Base-by-base conservation (phyloP, 768 basidiomycete genomes). In the Lepiota brunneoincarnata region DNA sequence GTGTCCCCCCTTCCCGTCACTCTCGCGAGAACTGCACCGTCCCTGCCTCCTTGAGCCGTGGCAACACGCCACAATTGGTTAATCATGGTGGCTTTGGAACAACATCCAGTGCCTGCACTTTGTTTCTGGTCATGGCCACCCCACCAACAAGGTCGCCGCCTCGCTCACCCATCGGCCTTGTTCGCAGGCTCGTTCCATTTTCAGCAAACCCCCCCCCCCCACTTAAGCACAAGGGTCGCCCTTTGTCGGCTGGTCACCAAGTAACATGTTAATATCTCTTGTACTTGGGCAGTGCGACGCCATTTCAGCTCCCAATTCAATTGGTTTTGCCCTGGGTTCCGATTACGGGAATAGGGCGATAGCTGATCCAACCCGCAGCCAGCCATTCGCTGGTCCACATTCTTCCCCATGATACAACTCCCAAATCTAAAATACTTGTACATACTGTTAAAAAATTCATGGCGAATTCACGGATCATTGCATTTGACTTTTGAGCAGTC, bases 381-480 rank as follows among this genome's bases (percentile, higher is more conserved):
- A 21, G 45, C 31, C 45, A 41, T 26, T 24, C 34, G 36, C 44
- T 37, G 50, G 41, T 14, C 37, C 39, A 26, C 38, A 28, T 39
- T 26, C 36, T 31, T 42, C 41, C 49, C 18, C 28, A 42, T 42
- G 40, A 50, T 50, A 28, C 41, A 7, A 28, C 17, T 38, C 41
- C 36, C 50, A 39, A 51, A 42, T 35, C 50, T 31, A 34, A 36
- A 51, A 42, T 39, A 52, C 28, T 23, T 31, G 31, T 23, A 6
- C 12, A 14, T 37, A 53, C 48, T 49, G 21, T 41, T 54, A 39
- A 56, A 31, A 49, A 49, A 50, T 51, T 64, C 69, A 65, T 67
- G 66, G 64, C 58, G 52, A 61, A 64, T 62, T 62, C 58, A 68
- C 71, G 69, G 72, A 73, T 73, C 72, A 68, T 51, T 44, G 21